Conservation (phyloP, 2,329 filamentous ascomycete genomes). For the Neophaeococcomyces aloes region DNA sequence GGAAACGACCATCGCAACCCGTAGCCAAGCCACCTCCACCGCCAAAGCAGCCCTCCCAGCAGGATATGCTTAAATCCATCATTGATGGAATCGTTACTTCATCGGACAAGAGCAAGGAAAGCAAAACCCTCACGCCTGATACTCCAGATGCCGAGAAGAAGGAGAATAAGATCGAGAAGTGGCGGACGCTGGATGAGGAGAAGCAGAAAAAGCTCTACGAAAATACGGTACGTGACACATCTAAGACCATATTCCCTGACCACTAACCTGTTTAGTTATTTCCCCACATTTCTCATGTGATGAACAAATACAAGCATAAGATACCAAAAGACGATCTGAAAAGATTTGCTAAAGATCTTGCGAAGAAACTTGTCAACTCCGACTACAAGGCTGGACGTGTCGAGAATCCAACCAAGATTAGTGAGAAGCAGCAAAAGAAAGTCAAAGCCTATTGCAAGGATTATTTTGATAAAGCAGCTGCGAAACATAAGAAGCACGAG, state of each 20-base stretch:
- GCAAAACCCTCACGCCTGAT: slow-evolving; percentile 46
- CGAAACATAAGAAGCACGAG: slow-evolving; percentile 61
- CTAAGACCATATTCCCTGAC: background rate
- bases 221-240: slow-evolving; percentile 59
- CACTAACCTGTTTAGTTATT: slow-evolving; percentile 49
- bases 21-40: slow-evolving; percentile 52
- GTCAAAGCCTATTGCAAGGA: slow-evolving; percentile 75
- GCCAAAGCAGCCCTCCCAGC: slow-evolving; percentile 62
- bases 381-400: slow-evolving; percentile 90
- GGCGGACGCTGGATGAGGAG: slow-evolving; percentile 48
- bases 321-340: slow-evolving; percentile 70
- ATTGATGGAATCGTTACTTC: slow-evolving; percentile 73
- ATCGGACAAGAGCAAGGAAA: slow-evolving; percentile 39
- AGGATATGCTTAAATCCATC: slow-evolving; percentile 54
- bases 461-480: slow-evolving; percentile 75
- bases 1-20: slow-evolving; percentile 64
- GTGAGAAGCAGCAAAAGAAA: slow-evolving; percentile 66
- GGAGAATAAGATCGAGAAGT: slow-evolving; percentile 38
- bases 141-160: slow-evolving; percentile 55
- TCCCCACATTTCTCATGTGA: slow-evolving; percentile 72
- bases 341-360: slow-evolving; percentile 56
- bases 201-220: slow-evolving; percentile 95
- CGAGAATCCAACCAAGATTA: slow-evolving; percentile 65
- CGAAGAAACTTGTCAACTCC: slow-evolving; percentile 80
- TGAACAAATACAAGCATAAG: slow-evolving; percentile 78